Conservation (phyloP, 2,329 filamentous ascomycete genomes). For the Aureobasidium vineae region DNA sequence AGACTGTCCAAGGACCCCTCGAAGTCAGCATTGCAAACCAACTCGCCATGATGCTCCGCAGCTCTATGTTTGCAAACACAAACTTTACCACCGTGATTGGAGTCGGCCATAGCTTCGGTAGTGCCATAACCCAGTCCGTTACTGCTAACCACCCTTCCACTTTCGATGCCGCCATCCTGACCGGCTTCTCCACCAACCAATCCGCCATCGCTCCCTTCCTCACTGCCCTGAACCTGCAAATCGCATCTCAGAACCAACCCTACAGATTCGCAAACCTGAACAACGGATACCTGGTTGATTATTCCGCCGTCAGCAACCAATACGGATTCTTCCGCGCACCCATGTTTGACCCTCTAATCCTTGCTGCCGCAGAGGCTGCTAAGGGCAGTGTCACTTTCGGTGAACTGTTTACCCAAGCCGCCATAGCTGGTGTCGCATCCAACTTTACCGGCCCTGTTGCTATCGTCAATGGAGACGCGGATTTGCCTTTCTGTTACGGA, state of each 20-base stretch:
- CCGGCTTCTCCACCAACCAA: conserved; percentile 38
- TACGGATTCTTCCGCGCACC: conserved; percentile 37
- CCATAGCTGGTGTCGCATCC: conserved; percentile 27
- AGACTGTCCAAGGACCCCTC: conserved; percentile 41
- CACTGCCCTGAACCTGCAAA: conserved; percentile 34
- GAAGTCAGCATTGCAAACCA: conserved; percentile 42
- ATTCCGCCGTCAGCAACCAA: conserved; percentile 33
- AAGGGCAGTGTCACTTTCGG: conserved; percentile 37
- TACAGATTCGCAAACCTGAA: conserved; percentile 35
- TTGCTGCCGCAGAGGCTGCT: conserved; percentile 33
- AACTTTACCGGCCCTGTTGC: conserved; percentile 35
- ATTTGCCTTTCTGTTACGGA: conserved; percentile 37
- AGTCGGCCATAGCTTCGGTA: conserved; percentile 41
- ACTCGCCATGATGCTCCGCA: conserved; percentile 37
- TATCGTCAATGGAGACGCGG: conserved; percentile 36
- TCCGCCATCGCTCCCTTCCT: conserved; percentile 32
- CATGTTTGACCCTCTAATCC: conserved; percentile 35
- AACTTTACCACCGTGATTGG: conserved; percentile 41
- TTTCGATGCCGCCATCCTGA: conserved; percentile 46
- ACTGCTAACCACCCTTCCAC: conserved; percentile 53
- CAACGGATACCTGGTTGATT: conserved; percentile 36
- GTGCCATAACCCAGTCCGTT: conserved; percentile 51
- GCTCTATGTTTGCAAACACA: conserved; percentile 34
- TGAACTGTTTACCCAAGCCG: conserved; percentile 35
- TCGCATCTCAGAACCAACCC: conserved; percentile 35